Base-by-base conservation (phyloP, 2,329 filamentous ascomycete species). In the Scedosporium aurantiacum region DNA sequence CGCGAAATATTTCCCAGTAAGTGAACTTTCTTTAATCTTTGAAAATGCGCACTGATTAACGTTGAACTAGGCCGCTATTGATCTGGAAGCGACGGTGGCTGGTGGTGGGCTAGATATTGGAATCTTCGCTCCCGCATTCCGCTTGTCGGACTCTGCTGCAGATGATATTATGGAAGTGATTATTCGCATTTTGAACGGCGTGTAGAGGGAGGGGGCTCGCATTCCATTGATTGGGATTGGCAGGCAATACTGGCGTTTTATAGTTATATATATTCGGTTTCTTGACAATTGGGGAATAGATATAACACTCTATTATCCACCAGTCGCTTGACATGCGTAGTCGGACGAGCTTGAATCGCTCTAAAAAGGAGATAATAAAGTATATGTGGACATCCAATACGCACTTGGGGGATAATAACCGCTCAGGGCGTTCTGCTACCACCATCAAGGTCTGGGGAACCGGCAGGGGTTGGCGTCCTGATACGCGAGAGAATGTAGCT, bases 1-100 rank as follows among this genome's bases (percentile, higher is more conserved):
- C 0, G 63, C 58, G 10, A 65, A 69, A 18, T 68, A 68, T 1
- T 76, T 72, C 63, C 67, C 67, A 60, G 74, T 75, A 65, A 65
- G 72, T 68, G 8, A 3, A 1, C 3, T 10, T 10, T 28, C 14
- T 50, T 21, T 4, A 0, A 3, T 8, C 18, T 7, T 21, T 7
- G 41, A 21, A 52, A 25, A 10, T 25, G 37, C 16, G 3, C 21
- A 32, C 3, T 7, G n/a, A n/a, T 57, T 66, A 60, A 63, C 21
- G 1, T 16, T 3, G 3, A 3, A 8, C 3, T n/a, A 78, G 75
- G 67, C 72, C 21, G 71, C 75, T 10, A 63, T 76, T 5, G 76
- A 78, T 61, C 63, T 78, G 2, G 76, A 78, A 63, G 74, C 73
- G 1, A 72, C 74, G 0, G 57, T 78, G 1, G 64, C 67, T 3